phyloP scores from a whole-genome alignment of 2,329 filamentous ascomycete genomes.

The Pseudogymnoascus destructans region DNA sequence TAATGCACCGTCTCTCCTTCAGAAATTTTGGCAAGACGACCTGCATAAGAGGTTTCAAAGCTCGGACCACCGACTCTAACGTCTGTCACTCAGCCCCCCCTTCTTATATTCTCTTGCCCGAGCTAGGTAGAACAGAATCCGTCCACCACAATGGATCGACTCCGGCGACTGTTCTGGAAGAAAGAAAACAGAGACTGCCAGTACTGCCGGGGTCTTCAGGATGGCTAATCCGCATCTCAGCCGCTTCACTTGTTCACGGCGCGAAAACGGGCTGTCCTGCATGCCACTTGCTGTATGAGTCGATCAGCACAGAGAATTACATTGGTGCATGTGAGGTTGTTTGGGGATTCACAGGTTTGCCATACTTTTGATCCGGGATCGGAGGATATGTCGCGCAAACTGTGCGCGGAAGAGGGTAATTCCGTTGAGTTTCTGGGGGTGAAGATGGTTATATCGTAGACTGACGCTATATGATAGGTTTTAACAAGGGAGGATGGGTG shows the following conservation, averaged over 20 bases:
- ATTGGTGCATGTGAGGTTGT: not conserved
- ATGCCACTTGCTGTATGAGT: not conserved
- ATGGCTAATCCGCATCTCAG: not conserved
- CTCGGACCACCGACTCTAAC: not conserved
- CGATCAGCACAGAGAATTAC: not conserved
- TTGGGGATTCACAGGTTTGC: not conserved
- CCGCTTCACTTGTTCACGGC: not conserved
- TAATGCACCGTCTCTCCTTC: not conserved
- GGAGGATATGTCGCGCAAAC: not conserved
- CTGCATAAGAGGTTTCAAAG: not conserved
- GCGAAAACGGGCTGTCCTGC: not conserved
- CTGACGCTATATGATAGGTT: not conserved
- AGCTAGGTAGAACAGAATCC: not conserved
- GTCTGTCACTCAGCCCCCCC: not conserved
- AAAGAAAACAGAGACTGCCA: not conserved
- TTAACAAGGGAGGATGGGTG: not conserved
- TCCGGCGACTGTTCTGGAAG: not conserved
- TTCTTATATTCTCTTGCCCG: not conserved
- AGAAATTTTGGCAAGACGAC: not conserved
- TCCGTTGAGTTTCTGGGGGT: not conserved
- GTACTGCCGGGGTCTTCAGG: not conserved
- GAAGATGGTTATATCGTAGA: not conserved
- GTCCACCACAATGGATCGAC: not conserved
- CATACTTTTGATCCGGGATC: slow-evolving; percentile 1
- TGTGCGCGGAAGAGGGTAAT: not conserved